Conservation (phyloP, 163 green algal species). For the Chloroidium sp. region DNA sequence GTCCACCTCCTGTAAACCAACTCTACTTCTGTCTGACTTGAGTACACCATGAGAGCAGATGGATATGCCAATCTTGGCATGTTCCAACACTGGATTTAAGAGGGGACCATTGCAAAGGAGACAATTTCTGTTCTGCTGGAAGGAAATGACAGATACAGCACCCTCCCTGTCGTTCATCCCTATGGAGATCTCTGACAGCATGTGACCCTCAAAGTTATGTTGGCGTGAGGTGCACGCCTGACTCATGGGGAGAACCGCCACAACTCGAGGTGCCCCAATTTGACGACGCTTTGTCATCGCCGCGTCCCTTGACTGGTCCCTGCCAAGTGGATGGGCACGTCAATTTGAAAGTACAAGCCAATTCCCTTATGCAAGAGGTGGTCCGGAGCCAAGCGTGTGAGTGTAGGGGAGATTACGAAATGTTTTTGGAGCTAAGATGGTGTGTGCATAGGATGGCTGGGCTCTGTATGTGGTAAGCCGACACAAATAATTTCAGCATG, state of each 20-base stretch:
- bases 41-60: not conserved
- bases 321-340: slow-evolving; percentile 5
- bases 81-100: not conserved
- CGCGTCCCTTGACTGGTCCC: slow-evolving; percentile 51
- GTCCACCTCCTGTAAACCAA: no score
- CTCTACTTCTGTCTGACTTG: no score
- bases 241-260: slow-evolving; percentile 62
- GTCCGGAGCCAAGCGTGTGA: no score
- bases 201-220: not conserved
- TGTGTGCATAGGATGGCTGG: slow-evolving; percentile 1
- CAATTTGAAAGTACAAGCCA: not conserved
- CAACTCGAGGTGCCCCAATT: slow-evolving; percentile 38
- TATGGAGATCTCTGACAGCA: not conserved
- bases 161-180: not conserved
- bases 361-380: no score
- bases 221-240: slow-evolving; percentile 10
- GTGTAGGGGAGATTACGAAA: not conserved
- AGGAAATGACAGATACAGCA: not conserved
- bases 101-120: not conserved
- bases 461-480: not conserved
- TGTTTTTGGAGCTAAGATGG: not conserved
- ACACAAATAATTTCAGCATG: no score
- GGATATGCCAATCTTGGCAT: not conserved
- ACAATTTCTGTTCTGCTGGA: not conserved
- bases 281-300: slow-evolving; percentile 39